Conservation (phyloP, 352 stramenopile genomes). For the Peronospora tabacina region DNA sequence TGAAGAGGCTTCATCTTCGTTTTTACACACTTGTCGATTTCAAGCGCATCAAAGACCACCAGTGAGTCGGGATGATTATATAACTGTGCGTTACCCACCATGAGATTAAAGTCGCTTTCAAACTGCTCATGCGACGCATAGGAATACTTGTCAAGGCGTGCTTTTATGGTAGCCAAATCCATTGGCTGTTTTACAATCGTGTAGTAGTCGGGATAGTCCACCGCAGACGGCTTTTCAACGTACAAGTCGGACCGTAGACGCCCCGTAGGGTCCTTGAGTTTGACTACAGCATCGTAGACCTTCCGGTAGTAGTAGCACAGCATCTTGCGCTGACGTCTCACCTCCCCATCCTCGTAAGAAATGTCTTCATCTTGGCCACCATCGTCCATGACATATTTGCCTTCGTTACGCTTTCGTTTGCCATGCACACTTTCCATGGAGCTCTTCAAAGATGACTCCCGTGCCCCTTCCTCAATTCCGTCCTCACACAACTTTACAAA, state of each 20-base stretch:
- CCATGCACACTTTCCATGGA: conserved; percentile 13
- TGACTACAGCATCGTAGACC: conserved; percentile 76
- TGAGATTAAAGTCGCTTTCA: conserved; percentile 76
- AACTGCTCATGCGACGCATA: conserved; percentile 62
- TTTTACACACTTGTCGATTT: conserved; percentile 83
- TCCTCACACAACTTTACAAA: conserved; percentile 86
- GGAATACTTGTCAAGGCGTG: conserved; percentile 56
- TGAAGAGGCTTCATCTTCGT: conserved; percentile 63
- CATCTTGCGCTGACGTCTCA: conserved; percentile 49
- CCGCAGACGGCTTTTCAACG: conserved; percentile 67
- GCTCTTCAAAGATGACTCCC: conserved; percentile 22
- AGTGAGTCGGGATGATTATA: conserved; percentile 83
- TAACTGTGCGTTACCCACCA: conserved; percentile 82
- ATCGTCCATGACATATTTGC: conserved; percentile 17
- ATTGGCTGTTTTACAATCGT: conserved; percentile 82
- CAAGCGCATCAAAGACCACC: conserved; percentile 72
- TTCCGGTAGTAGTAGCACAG: conserved; percentile 80
- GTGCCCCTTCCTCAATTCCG: conserved; percentile 45
- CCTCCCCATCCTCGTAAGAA: conserved; percentile 40
- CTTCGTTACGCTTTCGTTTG: conserved; percentile 34
- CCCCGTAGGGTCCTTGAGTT: conserved; percentile 61
- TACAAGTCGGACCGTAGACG: conserved; percentile 67
- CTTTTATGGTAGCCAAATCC: conserved; percentile 83
- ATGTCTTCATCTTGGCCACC: conserved; percentile 28
- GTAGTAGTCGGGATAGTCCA: conserved; percentile 88